Base-by-base conservation (phyloP, 1,284 basidiomycete species). In the Ustilago tritici region DNA sequence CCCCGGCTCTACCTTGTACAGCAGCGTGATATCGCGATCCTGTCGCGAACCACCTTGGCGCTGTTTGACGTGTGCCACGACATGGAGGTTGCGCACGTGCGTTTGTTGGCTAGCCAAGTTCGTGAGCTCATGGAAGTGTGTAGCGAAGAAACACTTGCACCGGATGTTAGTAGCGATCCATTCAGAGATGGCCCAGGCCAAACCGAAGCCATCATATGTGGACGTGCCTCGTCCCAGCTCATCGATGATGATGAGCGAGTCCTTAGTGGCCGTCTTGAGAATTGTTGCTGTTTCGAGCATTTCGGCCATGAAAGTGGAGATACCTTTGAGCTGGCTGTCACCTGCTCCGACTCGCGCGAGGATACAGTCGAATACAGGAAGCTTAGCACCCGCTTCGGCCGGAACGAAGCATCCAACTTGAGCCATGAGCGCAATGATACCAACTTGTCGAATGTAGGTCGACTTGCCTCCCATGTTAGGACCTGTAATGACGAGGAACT, bases 261-360 rank as follows among this genome's bases (percentile, higher is more conserved):
- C 92, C 77, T 91, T 91, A 0, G 95, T 94, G 2, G 97, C 95
- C 41, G 93, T 84, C 82, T 93, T 91, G 54, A 99, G 89, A 82
- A 99, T 99, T 0, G 94, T 95, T 0, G 97, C 95, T 0, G 95
- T 99, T 87, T 96, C 94, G 12, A 96, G 89, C 97, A 99, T 99
- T 88, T 99, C 97, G 3, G 95, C 95, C 96, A 99, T 99, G 86
- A 99, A 99, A 0, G 97, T 99, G 35, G 94, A 97, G 4, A 99
- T 94, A 17, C 96, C 97, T 87, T 98, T 98, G 50, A 98, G 88
- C 86, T 98, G 95, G 86, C 93, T 95, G 85, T 99, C 97, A 0
- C 97, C 97, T 0, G 97, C 97, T 8, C 97, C 97, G 1, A 99
- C 96, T 79, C 97, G 90, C 64, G 96, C 97, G 4, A 99, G 88